Evolutionary conservation across 495 filamentous ascomycete species (phyloP), one percentile per base, ranked within the genome.

Genomic region (Aspergillus mulundensis): DNA sequence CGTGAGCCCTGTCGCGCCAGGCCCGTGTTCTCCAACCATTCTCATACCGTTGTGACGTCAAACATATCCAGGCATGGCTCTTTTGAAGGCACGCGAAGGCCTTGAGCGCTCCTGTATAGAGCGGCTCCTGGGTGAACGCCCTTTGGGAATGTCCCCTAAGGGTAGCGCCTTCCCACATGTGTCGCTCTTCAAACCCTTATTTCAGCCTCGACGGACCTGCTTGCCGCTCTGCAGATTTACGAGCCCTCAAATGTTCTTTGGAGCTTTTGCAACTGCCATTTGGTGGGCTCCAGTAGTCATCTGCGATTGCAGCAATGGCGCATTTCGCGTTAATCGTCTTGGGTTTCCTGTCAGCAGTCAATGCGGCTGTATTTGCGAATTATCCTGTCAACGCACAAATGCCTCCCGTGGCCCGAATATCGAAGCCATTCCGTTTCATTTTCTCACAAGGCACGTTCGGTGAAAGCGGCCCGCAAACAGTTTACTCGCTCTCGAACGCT

Each of bases 381-480:
- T 86, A 90, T 49, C 87, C 87, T 0, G 77, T 92, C 59, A 90
- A 91, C 67, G 78, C 87, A 5, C 88, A 94, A 64, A 77, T 91
- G 11, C 88, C 88, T 36, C 86, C 86, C 4, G 84, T 90, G 49
- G 89, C 87, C 3, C 81, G 86, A 51, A 75, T 86, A 6, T 79
- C 77, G 8, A 59, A 86, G 58, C 72, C 77, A 0, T 92, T 86
- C 69, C 73, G 69, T 34, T 92, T 91, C 69, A 72, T 76, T 36
- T 87, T 92, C 66, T 84, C 87, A 5, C 69, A 75, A 14, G 79
- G 83, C 39, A 91, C 88, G 0, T 91, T 92, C 66, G 66, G 76
- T 30, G 82, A 83, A 38, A 67, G 72, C 39, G 63, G 70, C 45
- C 68, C 66, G 0, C 61, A 75, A 21, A 77, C 87, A 24, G 76